Conservation (phyloP, 2,329 filamentous ascomycete species). For the Kalmusia sp. region DNA sequence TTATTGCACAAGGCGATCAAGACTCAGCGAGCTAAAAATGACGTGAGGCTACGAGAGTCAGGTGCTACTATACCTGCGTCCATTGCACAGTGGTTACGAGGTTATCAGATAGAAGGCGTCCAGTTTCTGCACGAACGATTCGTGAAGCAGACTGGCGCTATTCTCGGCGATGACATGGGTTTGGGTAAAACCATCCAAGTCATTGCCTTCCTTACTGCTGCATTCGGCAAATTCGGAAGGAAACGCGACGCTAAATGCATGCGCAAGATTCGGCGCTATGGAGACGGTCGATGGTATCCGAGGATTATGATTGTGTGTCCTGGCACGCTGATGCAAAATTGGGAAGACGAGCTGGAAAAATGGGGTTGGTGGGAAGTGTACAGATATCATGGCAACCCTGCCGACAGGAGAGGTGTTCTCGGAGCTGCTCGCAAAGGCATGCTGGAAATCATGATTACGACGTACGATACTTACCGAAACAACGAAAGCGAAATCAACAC, state of each 20-base stretch:
- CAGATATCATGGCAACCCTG: constrained; percentile 74
- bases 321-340: constrained; percentile 86
- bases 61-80: constrained; percentile 83
- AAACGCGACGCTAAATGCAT: constrained; percentile 85
- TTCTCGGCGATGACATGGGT: constrained; percentile 97
- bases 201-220: constrained; percentile 86
- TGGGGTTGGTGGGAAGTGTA: constrained; percentile 98
- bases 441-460: constrained; percentile 91
- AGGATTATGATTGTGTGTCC: constrained; percentile 86
- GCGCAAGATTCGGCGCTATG: constrained; percentile 77
- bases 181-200: constrained; percentile 97
- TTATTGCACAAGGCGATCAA: constrained; percentile 66
- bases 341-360: constrained; percentile 81
- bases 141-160: constrained; percentile 87
- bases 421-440: constrained; percentile 76
- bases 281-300: constrained; percentile 75
- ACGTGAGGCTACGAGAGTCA: constrained; percentile 77
- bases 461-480: constrained; percentile 84
- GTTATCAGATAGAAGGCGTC: constrained; percentile 88
- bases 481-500: constrained; percentile 81
- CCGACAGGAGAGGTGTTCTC: constrained; percentile 71
- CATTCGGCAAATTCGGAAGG: constrained; percentile 93
- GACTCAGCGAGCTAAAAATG: constrained; percentile 73
- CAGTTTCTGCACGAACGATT: constrained; percentile 88
- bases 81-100: constrained; percentile 88